These are phyloP conservation scores for Amborella trichopoda DNA, from an alignment of 164 flowering plant species.

Conservation along the genomic window DNA sequence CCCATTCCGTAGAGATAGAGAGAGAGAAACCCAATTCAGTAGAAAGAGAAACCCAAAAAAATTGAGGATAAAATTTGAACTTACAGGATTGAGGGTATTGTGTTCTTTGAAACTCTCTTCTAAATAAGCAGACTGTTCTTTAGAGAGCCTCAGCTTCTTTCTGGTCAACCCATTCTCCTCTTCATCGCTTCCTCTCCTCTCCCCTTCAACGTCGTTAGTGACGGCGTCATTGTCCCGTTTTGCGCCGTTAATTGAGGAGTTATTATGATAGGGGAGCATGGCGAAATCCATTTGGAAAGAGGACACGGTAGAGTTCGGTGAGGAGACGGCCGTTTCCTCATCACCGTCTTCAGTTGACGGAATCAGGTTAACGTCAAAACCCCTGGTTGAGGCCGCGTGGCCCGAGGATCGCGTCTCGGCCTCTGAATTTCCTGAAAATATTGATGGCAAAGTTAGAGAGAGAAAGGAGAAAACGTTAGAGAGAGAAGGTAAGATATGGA, in stretches of 20 bases:
- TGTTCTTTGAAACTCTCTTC: slow-evolving; percentile 95
- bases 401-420: slow-evolving; percentile 23
- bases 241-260: too few relatives aligned
- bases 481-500: too few relatives aligned
- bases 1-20: too few relatives aligned
- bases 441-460: background rate
- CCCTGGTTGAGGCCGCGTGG: slow-evolving; percentile 15
- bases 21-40: too few relatives aligned
- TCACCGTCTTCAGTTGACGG: slow-evolving; percentile 26
- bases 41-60: too few relatives aligned
- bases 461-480: background rate
- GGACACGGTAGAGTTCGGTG: slow-evolving; percentile 50
- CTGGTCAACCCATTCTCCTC: slow-evolving; percentile 54
- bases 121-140: slow-evolving; percentile 87
- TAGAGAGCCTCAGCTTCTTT: slow-evolving; percentile 78
- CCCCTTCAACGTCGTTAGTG: slow-evolving; percentile 24
- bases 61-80: slow-evolving; percentile 6
- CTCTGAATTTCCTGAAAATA: slow-evolving; percentile 17
- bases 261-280: slow-evolving; percentile 19
- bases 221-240: slow-evolving; percentile 24
- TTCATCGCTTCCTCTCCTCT: slow-evolving; percentile 61
- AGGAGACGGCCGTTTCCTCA: slow-evolving; percentile 35
- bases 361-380: slow-evolving; percentile 34
- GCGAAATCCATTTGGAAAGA: slow-evolving; percentile 56
- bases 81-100: slow-evolving; percentile 85